Percentiles rank a stretch among this genome's conserved stretches.
Evolutionary conservation across 2,329 filamentous ascomycete genomes (phyloP).

Genomic region (Neonectria coccinea): DNA sequence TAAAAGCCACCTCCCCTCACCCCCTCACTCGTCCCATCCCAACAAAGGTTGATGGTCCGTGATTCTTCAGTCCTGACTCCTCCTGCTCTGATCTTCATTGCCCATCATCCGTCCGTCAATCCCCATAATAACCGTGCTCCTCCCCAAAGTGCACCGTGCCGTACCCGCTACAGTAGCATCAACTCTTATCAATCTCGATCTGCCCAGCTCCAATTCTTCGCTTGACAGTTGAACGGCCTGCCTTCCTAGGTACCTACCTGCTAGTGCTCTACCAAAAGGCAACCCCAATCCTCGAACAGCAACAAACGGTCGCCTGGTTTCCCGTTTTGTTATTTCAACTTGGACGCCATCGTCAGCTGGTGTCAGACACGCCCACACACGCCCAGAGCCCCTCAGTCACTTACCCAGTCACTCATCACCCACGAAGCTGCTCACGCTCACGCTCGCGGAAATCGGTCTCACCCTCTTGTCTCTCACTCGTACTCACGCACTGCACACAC

Average conservation of each 20-base stretch:
- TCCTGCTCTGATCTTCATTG: slow-evolving; percentile 12
- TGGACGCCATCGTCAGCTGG: slow-evolving; percentile 26
- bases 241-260: slow-evolving; percentile 8
- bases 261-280: slow-evolving; percentile 17
- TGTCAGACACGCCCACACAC: slow-evolving; percentile 25
- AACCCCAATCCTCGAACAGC: slow-evolving; percentile 1
- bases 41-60: slow-evolving; percentile 22
- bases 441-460: slow-evolving; percentile 16
- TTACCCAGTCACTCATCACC: slow-evolving; percentile 12
- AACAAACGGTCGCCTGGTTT: slow-evolving; percentile 15
- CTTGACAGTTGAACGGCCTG: slow-evolving; percentile 9
- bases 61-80: slow-evolving; percentile 10
- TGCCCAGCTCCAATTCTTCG: slow-evolving; percentile 10
- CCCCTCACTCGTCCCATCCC: slow-evolving; percentile 3
- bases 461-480: slow-evolving; percentile 9
- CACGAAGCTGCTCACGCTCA: slow-evolving; percentile 2
- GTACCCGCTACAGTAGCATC: slow-evolving; percentile 14
- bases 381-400: slow-evolving; percentile 18
- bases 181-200: slow-evolving; percentile 32
- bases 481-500: slow-evolving; percentile 27
- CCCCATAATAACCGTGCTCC: slow-evolving; percentile 15
- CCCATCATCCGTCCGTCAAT: slow-evolving; percentile 12
- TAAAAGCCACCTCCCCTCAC: background rate
- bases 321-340: slow-evolving; percentile 12
- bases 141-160: slow-evolving; percentile 17